Evolutionary conservation across 2,329 filamentous ascomycete genomes (phyloP), one percentile per base, ranked within the genome.

Genomic region (Cercospora sp.): DNA sequence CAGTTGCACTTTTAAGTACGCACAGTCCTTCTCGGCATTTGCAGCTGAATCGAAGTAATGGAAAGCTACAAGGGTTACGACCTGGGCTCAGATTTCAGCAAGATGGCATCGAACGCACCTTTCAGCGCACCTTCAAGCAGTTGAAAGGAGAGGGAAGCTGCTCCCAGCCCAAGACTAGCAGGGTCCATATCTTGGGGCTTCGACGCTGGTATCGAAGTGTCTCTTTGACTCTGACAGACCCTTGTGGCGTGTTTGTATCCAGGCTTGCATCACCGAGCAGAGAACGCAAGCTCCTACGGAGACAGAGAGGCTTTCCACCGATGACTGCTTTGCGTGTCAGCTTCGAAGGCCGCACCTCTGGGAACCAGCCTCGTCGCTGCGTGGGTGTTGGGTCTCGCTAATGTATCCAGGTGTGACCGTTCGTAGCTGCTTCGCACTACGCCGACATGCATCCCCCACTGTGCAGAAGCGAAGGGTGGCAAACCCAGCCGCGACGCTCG

Each of bases 81-180:
- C 5, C 33, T 6, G 13, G 3, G 13, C 0, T 16, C 13, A 0
- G 0, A 5, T 5, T 0, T 39, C 3, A 39, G 13, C 33, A 16
- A 16, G 10, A 33, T 33, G 9, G 10, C 12, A 3, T 1, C 10
- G 6, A 39, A 6, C 13, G 13, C 0, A 39, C 33, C 33, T 39
- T 39, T 39, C 5, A 39, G 2, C 3, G 33, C 33, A 39, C 33
- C 33, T 3, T 39, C 33, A 5, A 39, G 33, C 33, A 39, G 5
- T 39, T 39, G 33, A 5, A 39, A 16, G 2, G 33, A 39, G 33
- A 39, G 33, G 13, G 33, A 16, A 13, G 33, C 13, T 16, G 33
- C 33, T 16, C 33, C 33, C 33, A 39, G 33, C 33, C 33, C 33
- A 16, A 39, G 33, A 39, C 33, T 39, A 2, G 33, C 33, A 39